These are phyloP conservation scores for Selenicereus undatus DNA, from an alignment of 148 eudicot genomes.

Conservation along the genomic window DNA sequence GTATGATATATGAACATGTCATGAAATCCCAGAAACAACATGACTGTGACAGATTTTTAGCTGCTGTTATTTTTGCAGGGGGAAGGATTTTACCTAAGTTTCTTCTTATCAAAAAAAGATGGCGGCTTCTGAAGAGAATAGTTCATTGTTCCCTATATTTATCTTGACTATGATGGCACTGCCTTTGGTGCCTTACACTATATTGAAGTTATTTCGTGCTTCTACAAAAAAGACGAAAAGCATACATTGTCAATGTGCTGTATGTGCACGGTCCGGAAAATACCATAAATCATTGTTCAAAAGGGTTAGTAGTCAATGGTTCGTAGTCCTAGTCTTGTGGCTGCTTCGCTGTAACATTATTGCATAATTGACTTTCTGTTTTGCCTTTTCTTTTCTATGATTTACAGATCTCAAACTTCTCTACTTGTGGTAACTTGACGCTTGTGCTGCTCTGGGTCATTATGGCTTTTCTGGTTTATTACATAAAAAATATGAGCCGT, in stretches of 20 bases:
- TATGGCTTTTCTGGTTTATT: constrained; percentile 66
- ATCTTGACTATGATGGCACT: constrained; percentile 80
- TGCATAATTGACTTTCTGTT: background rate
- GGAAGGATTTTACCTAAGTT: constrained; percentile 24
- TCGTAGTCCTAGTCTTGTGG: background rate
- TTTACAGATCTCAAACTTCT: constrained; percentile 67
- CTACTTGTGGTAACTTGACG: constrained; percentile 78
- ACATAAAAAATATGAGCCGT: constrained; percentile 67
- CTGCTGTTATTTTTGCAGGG: constrained; percentile 19
- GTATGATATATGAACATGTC: background rate
- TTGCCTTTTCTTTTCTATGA: background rate
- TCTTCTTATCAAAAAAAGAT: constrained; percentile 32
- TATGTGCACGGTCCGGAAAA: constrained; percentile 78
- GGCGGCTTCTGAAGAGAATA: constrained; percentile 89
- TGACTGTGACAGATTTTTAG: constrained; percentile 8
- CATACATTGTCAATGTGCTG: constrained; percentile 75
- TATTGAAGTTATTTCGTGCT: constrained; percentile 66
- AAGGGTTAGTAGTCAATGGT: constrained; percentile 42
- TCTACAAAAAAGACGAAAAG: constrained; percentile 64
- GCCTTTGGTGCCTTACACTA: constrained; percentile 90
- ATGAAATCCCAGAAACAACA: background rate
- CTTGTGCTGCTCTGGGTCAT: constrained; percentile 84
- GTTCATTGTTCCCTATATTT: constrained; percentile 83
- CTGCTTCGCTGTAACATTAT: background rate
- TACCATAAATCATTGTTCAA: constrained; percentile 68